Conservation (phyloP, 148 eudicot species). For the Drosera capensis region DNA sequence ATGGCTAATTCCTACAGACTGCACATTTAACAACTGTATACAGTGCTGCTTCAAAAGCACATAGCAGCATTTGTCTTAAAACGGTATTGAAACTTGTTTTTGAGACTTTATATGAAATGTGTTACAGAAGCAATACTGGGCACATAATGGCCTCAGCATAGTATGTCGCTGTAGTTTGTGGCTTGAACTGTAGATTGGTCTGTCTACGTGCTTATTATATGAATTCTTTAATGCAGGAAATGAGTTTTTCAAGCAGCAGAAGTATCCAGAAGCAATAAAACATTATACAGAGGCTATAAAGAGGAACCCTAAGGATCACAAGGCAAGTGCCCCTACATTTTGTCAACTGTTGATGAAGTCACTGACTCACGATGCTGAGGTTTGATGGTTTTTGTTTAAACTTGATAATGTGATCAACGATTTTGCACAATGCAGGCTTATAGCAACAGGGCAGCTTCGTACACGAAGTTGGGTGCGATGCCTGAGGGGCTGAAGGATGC, state of each 20-base stretch:
- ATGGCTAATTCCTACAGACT: too few relatives aligned
- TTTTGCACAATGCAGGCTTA: slow-evolving; percentile 34
- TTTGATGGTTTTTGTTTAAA: too few relatives aligned
- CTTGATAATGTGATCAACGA: background rate
- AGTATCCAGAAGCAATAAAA: slow-evolving; percentile 80
- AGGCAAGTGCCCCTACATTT: slow-evolving; percentile 17
- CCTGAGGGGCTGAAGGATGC: slow-evolving; percentile 96
- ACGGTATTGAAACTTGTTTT: too few relatives aligned
- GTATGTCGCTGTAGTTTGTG: too few relatives aligned
- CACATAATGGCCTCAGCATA: too few relatives aligned
- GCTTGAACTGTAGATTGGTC: too few relatives aligned
- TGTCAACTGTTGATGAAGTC: background rate
- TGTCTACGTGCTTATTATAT: too few relatives aligned
- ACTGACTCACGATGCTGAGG: background rate
- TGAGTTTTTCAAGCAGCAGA: slow-evolving; percentile 68
- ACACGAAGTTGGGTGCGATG: slow-evolving; percentile 84
- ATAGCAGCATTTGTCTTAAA: too few relatives aligned
- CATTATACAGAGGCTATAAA: slow-evolving; percentile 80
- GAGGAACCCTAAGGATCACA: slow-evolving; percentile 79
- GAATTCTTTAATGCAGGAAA: slow-evolving; percentile 35
- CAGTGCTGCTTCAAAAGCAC: too few relatives aligned
- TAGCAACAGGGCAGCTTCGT: slow-evolving; percentile 90
- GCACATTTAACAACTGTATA: too few relatives aligned
- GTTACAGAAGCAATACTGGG: too few relatives aligned
- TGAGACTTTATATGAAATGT: too few relatives aligned